These are phyloP conservation scores for Spencermartinsiella europaea DNA, from an alignment of 805 yeast genomes.

Conservation along the genomic window DNA sequence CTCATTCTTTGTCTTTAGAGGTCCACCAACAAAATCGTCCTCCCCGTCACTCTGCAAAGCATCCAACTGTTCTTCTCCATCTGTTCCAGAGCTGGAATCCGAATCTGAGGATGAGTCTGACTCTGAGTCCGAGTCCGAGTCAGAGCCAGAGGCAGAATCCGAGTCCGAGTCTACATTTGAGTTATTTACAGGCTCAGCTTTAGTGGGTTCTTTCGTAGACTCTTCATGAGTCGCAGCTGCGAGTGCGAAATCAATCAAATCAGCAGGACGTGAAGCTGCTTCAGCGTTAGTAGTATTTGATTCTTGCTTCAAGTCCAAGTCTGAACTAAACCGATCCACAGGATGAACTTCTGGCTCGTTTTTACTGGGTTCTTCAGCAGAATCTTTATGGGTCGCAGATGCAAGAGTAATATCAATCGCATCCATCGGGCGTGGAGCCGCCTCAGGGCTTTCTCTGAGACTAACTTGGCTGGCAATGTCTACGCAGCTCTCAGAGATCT, in stretches of 20 bases:
- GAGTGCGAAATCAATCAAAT: conserved; percentile 18
- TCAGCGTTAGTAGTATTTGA: too few relatives aligned
- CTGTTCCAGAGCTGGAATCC: conserved; percentile 22
- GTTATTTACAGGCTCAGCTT: conserved; percentile 7
- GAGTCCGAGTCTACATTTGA: conserved; percentile 1
- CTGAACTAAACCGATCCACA: too few relatives aligned
- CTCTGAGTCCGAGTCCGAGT: conserved; percentile 22
- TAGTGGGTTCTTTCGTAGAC: conserved; percentile 22
- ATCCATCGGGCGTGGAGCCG: too few relatives aligned
- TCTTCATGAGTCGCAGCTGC: conserved; percentile 13
- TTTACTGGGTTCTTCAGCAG: too few relatives aligned
- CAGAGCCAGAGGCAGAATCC: conserved; percentile 19
- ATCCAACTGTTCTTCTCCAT: conserved; percentile 15
- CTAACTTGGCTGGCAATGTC: conserved; percentile 2
- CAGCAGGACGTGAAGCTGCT: conserved; percentile 2
- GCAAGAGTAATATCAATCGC: too few relatives aligned
- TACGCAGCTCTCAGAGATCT: neutral
- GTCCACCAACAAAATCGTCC: conserved; percentile 39
- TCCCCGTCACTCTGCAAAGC: conserved; percentile 18
- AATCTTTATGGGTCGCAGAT: too few relatives aligned
- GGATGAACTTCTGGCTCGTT: too few relatives aligned
- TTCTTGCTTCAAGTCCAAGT: too few relatives aligned
- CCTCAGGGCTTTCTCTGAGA: neutral
- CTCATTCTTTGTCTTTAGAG: conserved; percentile 78
- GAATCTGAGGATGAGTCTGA: conserved; percentile 26